Percentiles rank a stretch among this genome's conserved stretches.
Evolutionary conservation across 2,329 filamentous ascomycete genomes (phyloP).

Genomic region (Ascochyta clinopodiicola): DNA sequence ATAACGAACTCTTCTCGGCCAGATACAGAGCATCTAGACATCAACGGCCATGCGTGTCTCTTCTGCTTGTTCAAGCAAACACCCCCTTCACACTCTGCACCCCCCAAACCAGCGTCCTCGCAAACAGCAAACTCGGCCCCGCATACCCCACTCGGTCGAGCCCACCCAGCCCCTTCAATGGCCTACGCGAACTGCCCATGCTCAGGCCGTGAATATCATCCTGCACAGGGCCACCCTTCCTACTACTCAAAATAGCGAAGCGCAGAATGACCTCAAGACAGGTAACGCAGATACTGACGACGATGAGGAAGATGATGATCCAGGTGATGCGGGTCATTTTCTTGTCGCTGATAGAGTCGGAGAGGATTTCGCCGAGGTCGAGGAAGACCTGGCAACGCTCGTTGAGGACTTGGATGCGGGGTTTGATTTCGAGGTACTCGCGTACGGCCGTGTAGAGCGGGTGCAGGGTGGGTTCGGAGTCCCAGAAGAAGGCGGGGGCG

Average conservation of each 20-base stretch:
- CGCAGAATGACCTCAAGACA: constrained; percentile 86
- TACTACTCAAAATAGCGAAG: constrained; percentile 59
- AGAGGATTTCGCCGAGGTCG: constrained; percentile 92
- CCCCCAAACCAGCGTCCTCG: constrained; percentile 33
- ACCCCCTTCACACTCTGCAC: constrained; percentile 27
- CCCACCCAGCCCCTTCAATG: constrained; percentile 12
- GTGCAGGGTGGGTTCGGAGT: constrained; percentile 91
- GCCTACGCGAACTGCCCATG: background rate
- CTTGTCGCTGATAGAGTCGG: constrained; percentile 87
- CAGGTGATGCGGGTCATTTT: constrained; percentile 97
- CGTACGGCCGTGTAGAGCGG: constrained; percentile 93
- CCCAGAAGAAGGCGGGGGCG: constrained; percentile 98
- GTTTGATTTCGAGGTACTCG: constrained; percentile 97
- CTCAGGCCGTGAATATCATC: background rate
- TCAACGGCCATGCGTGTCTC: too few species aligned
- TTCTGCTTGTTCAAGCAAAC: background rate
- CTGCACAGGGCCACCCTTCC: constrained; percentile 26
- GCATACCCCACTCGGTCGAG: constrained; percentile 27
- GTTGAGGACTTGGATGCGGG: constrained; percentile 94
- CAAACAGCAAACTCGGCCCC: constrained; percentile 37
- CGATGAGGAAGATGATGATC: constrained; percentile 95
- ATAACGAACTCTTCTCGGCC: too few species aligned
- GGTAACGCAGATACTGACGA: constrained; percentile 89
- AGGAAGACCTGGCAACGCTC: constrained; percentile 96
- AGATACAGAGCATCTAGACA: too few species aligned